Conservation (phyloP, 805 yeast genomes). For the Hanseniaspora nectarophila region DNA sequence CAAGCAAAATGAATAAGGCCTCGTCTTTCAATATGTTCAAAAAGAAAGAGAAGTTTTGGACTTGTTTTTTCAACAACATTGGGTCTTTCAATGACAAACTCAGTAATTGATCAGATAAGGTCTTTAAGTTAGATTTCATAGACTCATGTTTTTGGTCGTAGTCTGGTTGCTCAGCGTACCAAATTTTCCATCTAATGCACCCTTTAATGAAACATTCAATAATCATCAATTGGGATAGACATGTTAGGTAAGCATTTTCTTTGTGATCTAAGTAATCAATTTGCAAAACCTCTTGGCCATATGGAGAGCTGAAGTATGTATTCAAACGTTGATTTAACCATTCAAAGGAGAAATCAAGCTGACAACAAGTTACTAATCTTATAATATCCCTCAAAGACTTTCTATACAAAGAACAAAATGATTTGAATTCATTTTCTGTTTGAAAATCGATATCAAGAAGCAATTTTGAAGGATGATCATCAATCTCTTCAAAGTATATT, state of each 20-base stretch:
- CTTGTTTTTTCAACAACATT: constrained; percentile 64
- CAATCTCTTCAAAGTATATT: constrained; percentile 59
- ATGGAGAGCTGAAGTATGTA: constrained; percentile 53
- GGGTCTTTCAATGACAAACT: constrained; percentile 72
- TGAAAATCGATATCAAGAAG: constrained; percentile 82
- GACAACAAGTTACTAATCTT: constrained; percentile 73
- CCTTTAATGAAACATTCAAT: constrained; percentile 88
- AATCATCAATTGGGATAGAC: constrained; percentile 69
- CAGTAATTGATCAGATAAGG: constrained; percentile 60
- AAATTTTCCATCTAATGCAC: constrained; percentile 85
- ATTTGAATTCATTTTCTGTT: constrained; percentile 62
- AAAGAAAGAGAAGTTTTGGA: constrained; percentile 87
- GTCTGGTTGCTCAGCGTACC: constrained; percentile 52
- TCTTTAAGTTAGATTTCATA: constrained; percentile 47
- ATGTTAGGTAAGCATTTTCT: constrained; percentile 59
- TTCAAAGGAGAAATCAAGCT: constrained; percentile 64
- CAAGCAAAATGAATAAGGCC: constrained; percentile 73
- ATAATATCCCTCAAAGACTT: constrained; percentile 84
- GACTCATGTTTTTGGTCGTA: constrained; percentile 42
- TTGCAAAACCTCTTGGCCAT: constrained; percentile 54
- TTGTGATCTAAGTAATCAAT: constrained; percentile 43
- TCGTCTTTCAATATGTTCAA: constrained; percentile 78
- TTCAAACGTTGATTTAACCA: constrained; percentile 74
- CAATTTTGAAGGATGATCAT: constrained; percentile 49
- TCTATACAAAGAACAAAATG: constrained; percentile 68